Base-by-base conservation (phyloP, 140 eudicot species). In the Erigeron philadelphicus region DNA sequence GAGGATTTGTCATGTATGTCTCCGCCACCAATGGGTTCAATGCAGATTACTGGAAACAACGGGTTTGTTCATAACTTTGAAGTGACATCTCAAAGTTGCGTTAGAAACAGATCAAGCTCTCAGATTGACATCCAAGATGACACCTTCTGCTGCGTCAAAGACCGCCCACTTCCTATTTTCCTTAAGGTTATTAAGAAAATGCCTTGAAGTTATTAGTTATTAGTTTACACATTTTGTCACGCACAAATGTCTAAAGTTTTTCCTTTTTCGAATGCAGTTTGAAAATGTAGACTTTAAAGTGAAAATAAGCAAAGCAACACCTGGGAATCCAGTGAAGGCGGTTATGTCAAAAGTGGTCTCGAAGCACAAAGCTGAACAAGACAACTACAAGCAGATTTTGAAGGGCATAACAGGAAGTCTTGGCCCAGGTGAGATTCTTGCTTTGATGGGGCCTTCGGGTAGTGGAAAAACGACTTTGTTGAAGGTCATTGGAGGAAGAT, bases 381-480 rank as follows among this genome's bases (percentile, higher is more conserved):
- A 81, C 12, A 77, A 87, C 64, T 85, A 94, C 81, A 94, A 89
- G 78, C 89, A 87, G 75, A 94, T 94, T 72, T 63, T 94, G 79
- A 89, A 87, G 64, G 95, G 99, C 21, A 83, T 94, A 60, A 94
- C 97, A 0, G 99, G 99, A 77, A 94, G 99, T 73, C 70, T 89
- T 45, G 87, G 91, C 67, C 99, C 99, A 3, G 97, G 97, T 59
- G 95, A 94, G 79, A 82, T 86, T n/a, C 85, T 94, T 50, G 99
- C 99, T 60, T 78, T 94, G 61, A 94, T 94, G 99, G 99, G 99
- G 70, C 99, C 99, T 76, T 94, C 99, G 7, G 99, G 99, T 9
- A 94, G 99, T 67, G 99, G 99, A 0, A 94, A 94, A 82, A 94
- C 99, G 23, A 94, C 99, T 2, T 77, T 94, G 66, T 72, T 94